Percentiles rank a stretch among this genome's conserved stretches.
phyloP scores from a whole-genome alignment of 2,329 filamentous ascomycete species.

The Mariannaea elegans region DNA sequence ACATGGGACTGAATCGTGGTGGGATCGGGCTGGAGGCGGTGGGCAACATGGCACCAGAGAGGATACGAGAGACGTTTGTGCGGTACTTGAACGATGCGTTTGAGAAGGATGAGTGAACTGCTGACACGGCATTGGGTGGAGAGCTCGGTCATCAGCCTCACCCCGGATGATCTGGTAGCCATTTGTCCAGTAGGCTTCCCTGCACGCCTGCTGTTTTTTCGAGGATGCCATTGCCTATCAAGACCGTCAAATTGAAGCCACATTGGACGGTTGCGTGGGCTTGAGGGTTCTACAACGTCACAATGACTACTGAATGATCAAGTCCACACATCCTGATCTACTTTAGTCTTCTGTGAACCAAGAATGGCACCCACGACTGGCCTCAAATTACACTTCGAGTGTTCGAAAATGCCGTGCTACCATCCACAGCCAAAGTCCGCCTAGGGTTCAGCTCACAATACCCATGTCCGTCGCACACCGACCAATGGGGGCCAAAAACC shows the following conservation, averaged over 20 bases:
- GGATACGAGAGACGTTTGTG: slow-evolving; percentile 71
- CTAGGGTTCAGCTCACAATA: background rate
- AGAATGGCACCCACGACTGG: background rate
- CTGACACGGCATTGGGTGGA: background rate
- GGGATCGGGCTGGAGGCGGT: slow-evolving; percentile 68
- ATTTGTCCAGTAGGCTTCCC: background rate
- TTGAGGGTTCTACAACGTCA: no score
- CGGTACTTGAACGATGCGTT: slow-evolving; percentile 73
- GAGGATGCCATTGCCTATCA: background rate
- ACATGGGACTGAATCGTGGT: slow-evolving; percentile 77
- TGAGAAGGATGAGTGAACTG: slow-evolving; percentile 61
- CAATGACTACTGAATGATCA: no score
- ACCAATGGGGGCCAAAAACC: background rate
- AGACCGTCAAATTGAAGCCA: no score
- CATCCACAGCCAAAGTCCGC: background rate
- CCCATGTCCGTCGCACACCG: slow-evolving; percentile 1
- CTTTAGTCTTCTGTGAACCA: background rate
- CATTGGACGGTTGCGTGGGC: no score
- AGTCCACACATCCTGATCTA: no score
- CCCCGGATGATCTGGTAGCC: background rate
- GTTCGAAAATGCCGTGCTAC: background rate
- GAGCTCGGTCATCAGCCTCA: background rate
- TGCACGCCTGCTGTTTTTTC: background rate
- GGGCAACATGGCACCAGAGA: slow-evolving; percentile 61
- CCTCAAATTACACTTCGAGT: background rate